Evolutionary conservation across 2,329 filamentous ascomycete species (phyloP), one percentile per base, ranked within the genome.

Genomic region (Fusarium solani-melongenae): DNA sequence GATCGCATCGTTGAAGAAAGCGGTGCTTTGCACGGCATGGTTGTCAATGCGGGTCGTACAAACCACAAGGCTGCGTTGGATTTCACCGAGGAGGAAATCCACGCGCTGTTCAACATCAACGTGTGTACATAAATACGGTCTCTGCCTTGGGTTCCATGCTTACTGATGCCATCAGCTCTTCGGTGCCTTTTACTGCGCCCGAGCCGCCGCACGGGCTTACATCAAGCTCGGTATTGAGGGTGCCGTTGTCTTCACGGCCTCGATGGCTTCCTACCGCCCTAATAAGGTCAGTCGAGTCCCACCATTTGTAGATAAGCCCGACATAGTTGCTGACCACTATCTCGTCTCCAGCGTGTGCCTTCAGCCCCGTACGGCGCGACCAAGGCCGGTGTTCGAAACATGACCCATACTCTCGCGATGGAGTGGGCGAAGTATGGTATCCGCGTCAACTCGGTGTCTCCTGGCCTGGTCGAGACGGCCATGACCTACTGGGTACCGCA

Each of bases 11-110:
- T 84, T 9, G 77, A 77, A 27, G 75, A 79, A 46, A 77, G 78
- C 24, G 84, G 84, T 34, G 79, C 82, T 36, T 80, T 85, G 65
- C 82, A 86, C 72, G 85, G 85, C 66, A 86, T 89, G 81, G 85
- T 88, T 5, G 83, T 82, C 36, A 88, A 88, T 66, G 86, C 86
- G 0, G 86, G 86, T 15, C 78, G 84, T 11, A 88, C 86, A 14
- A 86, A 88, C 72, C 87, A 88, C 72, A 87, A 88, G 76, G 77
- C 86, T 5, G 86, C 86, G 1, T 77, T 88, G 6, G 86, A 88
- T 27, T 88, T 78, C 34, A 72, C 66, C 29, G 66, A 70, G 39
- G 76, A 73, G 4, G 70, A 78, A 55, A 67, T 78, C 14, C 67
- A 77, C 53, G 82, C 64, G 83, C 85, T n/a, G 75, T 87, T 33